Evolutionary conservation across 2,329 filamentous ascomycete species (phyloP).

Genomic region (Chaetomium sp.): DNA sequence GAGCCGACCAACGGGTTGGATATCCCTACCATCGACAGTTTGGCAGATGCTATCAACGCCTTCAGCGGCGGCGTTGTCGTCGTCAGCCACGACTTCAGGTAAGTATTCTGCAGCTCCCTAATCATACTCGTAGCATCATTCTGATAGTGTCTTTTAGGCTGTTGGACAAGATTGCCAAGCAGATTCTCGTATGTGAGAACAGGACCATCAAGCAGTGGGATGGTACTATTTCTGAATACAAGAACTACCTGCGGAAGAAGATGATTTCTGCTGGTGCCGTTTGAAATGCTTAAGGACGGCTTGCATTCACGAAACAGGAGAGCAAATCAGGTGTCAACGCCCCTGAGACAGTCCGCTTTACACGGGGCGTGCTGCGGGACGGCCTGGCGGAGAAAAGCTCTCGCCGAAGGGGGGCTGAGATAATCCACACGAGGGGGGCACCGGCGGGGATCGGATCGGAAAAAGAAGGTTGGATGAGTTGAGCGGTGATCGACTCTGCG

Average conservation of each 20-base stretch:
- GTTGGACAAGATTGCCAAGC: conserved; percentile 98
- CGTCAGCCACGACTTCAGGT: conserved; percentile 98
- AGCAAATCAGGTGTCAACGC: background rate
- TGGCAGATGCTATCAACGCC: conserved; percentile 96
- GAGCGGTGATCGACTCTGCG: conserved; percentile 1
- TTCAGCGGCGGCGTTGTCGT: conserved; percentile 96
- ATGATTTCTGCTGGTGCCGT: conserved; percentile 86
- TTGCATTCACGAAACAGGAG: conserved; percentile 2
- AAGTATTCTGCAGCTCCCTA: conserved; percentile 33
- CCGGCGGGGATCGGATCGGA: background rate
- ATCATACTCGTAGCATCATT: background rate
- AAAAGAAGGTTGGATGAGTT: conserved; percentile 5
- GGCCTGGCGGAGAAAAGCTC: background rate
- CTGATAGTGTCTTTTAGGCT: conserved; percentile 49
- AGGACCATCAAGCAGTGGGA: conserved; percentile 88
- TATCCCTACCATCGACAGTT: conserved; percentile 95
- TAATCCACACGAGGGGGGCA: background rate
- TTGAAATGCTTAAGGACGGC: conserved; percentile 40
- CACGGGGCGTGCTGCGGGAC: background rate
- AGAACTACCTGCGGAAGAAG: conserved; percentile 98
- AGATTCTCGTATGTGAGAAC: conserved; percentile 99
- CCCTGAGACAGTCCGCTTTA: background rate
- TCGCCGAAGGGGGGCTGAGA: background rate
- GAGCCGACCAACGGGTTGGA: conserved; percentile 99
- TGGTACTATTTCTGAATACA: conserved; percentile 87